Evolutionary conservation across 2,329 filamentous ascomycete species (phyloP), one percentile per base, ranked within the genome.

Genomic region (Colletotrichum lini): DNA sequence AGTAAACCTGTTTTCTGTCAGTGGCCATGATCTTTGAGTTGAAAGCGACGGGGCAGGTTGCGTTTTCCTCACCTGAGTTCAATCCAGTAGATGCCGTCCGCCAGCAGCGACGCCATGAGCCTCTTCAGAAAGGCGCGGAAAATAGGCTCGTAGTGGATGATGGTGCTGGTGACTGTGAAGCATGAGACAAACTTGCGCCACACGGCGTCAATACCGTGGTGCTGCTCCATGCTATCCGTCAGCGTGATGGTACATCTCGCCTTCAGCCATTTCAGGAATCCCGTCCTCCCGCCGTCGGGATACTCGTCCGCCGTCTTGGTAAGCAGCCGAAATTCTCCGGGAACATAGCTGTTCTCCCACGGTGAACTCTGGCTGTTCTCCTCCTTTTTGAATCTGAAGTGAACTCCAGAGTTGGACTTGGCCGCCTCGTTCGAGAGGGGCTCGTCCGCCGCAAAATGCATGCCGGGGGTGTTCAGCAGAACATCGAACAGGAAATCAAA

Each of bases 121-220:
- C 88, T 87, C 30, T 86, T 88, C 72, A 96, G 81, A 77, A 93
- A 95, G 30, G 85, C 86, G 56, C 93, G 89, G 82, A 93, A 94
- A 65, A 97, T 92, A 2, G 94, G 94, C 80, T 97, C 94, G 81
- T 96, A 96, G 81, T 91, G 92, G 42, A 96, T 85, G 58, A 96
- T 86, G 15, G 89, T 90, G 59, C 88, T 87, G 63, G 95, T 85
- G 13, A 94, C 87, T 3, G 84, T 82, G 79, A 96, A 96, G 65
- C 90, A 91, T 30, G 86, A 87, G 60, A 83, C 84, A 80, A 96
- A 95, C 76, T 94, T 93, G 23, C 85, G 82, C 93, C 94, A 96
- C 58, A 96, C 90, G 65, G 90, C 90, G 78, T 94, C 91, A n/a
- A 93, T 87, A 6, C 94, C 93, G 75, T 93, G 90, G 76, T 95